Percentiles rank a stretch among this genome's conserved stretches.
phyloP scores from a whole-genome alignment of 768 basidiomycete species.

The Coprinellus micaceus region DNA sequence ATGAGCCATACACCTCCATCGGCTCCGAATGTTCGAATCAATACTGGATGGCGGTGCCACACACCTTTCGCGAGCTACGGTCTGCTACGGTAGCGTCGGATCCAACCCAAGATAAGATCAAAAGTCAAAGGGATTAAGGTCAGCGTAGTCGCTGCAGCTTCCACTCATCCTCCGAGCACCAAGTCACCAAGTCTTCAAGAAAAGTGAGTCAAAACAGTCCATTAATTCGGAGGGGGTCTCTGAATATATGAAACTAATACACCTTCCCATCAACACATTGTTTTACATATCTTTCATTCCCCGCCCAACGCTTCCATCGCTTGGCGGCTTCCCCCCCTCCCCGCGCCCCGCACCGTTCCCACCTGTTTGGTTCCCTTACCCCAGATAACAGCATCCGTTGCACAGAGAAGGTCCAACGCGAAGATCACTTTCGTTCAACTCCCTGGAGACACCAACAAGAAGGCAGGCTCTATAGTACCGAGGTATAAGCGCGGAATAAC shows the following conservation, averaged over 20 bases:
- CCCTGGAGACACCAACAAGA: not conserved
- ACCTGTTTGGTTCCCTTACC: too few species aligned
- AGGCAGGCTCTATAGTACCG: not conserved
- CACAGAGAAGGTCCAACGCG: not conserved
- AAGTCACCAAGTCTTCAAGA: not conserved
- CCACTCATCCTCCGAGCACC: too few species aligned
- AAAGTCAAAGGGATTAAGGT: too few species aligned
- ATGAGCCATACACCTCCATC: too few species aligned
- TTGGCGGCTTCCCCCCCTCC: not conserved
- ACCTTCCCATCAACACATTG: not conserved
- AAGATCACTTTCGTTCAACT: not conserved
- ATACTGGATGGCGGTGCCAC: too few species aligned
- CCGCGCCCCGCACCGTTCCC: not conserved
- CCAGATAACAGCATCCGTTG: not conserved
- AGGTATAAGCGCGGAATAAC: constrained; percentile 3
- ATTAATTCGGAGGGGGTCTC: not conserved
- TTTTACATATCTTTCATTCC: not conserved
- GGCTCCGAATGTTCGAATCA: too few species aligned
- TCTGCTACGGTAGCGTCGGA: too few species aligned
- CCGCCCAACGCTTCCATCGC: not conserved
- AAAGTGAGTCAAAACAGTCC: too few species aligned
- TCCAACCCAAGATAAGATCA: too few species aligned
- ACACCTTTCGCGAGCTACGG: too few species aligned
- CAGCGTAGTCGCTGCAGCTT: too few species aligned
- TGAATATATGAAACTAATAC: not conserved